phyloP scores from a whole-genome alignment of 2,329 filamentous ascomycete genomes.

The Conoideocrella luteorostrata region DNA sequence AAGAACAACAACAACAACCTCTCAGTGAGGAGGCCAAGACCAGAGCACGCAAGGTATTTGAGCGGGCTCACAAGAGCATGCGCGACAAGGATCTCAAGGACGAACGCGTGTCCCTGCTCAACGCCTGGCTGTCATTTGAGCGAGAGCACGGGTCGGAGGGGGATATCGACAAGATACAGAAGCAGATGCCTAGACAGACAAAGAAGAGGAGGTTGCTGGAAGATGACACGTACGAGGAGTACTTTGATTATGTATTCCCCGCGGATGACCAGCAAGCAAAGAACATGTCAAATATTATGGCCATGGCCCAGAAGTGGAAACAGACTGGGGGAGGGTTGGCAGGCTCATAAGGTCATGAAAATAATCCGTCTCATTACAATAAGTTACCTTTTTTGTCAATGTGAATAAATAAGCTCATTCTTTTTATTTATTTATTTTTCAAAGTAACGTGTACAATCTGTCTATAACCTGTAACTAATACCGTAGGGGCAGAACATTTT shows the following conservation, averaged over 20 bases:
- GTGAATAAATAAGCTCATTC: too few species aligned
- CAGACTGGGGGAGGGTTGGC: constrained; percentile 36
- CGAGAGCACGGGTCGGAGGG: constrained; percentile 68
- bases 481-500: too few species aligned
- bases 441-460: too few species aligned
- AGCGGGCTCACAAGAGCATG: constrained; percentile 78
- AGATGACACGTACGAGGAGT: constrained; percentile 89
- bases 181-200: constrained; percentile 86
- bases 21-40: constrained; percentile 79
- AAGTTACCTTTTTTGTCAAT: too few species aligned
- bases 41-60: constrained; percentile 76
- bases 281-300: constrained; percentile 76
- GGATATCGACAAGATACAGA: constrained; percentile 77
- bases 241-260: constrained; percentile 94
- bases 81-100: constrained; percentile 87
- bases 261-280: constrained; percentile 84
- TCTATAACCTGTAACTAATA: too few species aligned
- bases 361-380: background rate
- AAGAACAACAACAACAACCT: constrained; percentile 55
- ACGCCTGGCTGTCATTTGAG: constrained; percentile 91
- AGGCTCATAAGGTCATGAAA: constrained; percentile 16
- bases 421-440: too few species aligned
- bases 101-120: constrained; percentile 86
- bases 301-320: constrained; percentile 87
- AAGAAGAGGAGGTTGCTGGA: constrained; percentile 90